Conservation (phyloP, 495 filamentous ascomycete species). For the Lentithecium fluviatile region DNA sequence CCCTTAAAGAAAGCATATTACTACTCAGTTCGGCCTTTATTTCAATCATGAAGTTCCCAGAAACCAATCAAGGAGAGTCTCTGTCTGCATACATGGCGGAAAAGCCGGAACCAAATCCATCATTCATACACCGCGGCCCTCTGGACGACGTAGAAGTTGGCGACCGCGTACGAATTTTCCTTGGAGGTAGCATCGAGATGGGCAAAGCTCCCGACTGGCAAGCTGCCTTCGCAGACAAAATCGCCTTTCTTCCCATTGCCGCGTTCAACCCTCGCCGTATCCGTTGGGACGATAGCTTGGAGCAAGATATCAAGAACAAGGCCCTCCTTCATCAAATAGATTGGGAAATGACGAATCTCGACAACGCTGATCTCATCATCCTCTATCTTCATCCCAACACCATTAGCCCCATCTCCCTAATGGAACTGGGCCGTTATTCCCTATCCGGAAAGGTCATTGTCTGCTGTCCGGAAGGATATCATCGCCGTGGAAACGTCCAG, state of each 20-base stretch:
- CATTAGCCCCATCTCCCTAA: constrained; percentile 8
- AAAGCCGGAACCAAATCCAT: constrained; percentile 13
- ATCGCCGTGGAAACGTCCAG: constrained; percentile 10
- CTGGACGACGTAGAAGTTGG: constrained; percentile 14
- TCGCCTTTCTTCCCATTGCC: constrained; percentile 6
- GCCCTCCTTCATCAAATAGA: constrained; percentile 11
- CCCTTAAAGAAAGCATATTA: constrained; percentile 18
- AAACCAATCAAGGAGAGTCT: constrained; percentile 19
- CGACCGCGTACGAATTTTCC: constrained; percentile 11
- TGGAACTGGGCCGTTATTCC: constrained; percentile 11
- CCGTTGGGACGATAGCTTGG: constrained; percentile 2
- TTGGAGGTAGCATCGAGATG: constrained; percentile 9
- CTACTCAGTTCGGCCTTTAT: constrained; percentile 9
- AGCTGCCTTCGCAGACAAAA: constrained; percentile 7
- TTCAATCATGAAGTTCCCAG: constrained; percentile 21
- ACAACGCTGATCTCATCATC: constrained; percentile 11
- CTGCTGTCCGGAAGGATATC: constrained; percentile 6
- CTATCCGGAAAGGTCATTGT: constrained; percentile 7
- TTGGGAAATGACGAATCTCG: constrained; percentile 13
- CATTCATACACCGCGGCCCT: constrained; percentile 14
- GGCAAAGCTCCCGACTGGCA: constrained; percentile 9
- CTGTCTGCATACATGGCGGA: constrained; percentile 16
- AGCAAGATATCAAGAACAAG: constrained; percentile 15
- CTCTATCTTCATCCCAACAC: constrained; percentile 9
- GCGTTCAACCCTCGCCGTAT: constrained; percentile 8